Base-by-base conservation (phyloP, 176 grass and related monocot species). In the Lolium rigidum region DNA sequence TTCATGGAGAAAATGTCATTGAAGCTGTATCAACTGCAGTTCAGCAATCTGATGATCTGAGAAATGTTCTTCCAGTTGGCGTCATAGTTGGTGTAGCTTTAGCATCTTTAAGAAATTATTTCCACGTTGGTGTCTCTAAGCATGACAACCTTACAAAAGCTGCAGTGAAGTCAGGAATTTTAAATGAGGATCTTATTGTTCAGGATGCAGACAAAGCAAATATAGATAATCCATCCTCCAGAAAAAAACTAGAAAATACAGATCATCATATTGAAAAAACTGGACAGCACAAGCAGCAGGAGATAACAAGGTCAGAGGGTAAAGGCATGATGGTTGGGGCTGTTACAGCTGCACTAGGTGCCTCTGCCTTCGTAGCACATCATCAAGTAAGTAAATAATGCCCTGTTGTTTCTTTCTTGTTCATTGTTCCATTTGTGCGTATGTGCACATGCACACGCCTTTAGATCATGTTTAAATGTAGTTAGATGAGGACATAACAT, bases 281-380 rank as follows among this genome's bases (percentile, higher is more conserved):
- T 43, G 48, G 7, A 72, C 76, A 39, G 20, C 84, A 83, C 48
- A 85, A 76, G 81, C 52, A 86, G 39, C 77, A 79, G 78, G 68
- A 79, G 65, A 88, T 66, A 26, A 67, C 46, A 80, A 87, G 55
- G 31, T 77, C 87, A 76, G 22, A 92, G 31, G 72, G 87, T 81
- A 71, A 93, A 75, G 88, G 82, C 67, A 89, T 95, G 74, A 92
- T 98, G 93, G 88, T 95, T 77, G 93, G 96, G 77, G 90, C 96
- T 88, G 90, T 98, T 75, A 95, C 93, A n/a, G 93, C 96, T 85
- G 93, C 93, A 12, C 51, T 98, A 64, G 90, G 96, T 92, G 93
- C 96, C 65, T 94, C 96, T 6, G 91, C 91, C 85, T 91, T 98
- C 25, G 88, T 98, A 83, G 81, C 89, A 88, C 88, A 82, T 60